These are phyloP conservation scores for Naganishia cerealis DNA, from an alignment of 1,284 basidiomycete genomes.

Conservation along the genomic window DNA sequence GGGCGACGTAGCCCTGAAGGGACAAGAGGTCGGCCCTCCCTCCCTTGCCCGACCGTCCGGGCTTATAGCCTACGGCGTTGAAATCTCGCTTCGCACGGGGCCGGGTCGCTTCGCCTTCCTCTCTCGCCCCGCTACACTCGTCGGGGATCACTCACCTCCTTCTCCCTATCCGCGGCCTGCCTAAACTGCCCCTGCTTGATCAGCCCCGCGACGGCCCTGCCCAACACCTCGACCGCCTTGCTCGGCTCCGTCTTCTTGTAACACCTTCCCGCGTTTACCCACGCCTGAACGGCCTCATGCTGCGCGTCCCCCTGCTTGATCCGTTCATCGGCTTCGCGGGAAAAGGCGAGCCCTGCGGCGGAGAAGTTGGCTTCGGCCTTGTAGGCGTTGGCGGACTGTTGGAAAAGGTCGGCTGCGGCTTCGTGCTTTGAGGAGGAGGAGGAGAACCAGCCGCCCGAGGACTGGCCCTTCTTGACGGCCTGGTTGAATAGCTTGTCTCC, in stretches of 20 bases:
- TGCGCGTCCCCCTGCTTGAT: slow-evolving; percentile 68
- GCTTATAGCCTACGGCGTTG: background rate
- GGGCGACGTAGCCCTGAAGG: background rate
- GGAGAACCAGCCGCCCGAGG: slow-evolving; percentile 79
- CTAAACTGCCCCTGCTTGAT: slow-evolving; percentile 85
- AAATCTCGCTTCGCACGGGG: slow-evolving; percentile 2
- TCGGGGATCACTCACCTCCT: slow-evolving; percentile 60
- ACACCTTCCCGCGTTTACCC: slow-evolving; percentile 93
- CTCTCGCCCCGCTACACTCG: slow-evolving; percentile 7
- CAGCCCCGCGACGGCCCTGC: slow-evolving; percentile 51
- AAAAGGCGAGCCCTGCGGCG: slow-evolving; percentile 82
- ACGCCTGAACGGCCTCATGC: slow-evolving; percentile 92
- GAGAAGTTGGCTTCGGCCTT: slow-evolving; percentile 91
- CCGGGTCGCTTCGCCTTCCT: background rate
- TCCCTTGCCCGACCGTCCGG: background rate
- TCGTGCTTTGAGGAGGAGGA: slow-evolving; percentile 78
- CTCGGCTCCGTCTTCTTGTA: slow-evolving; percentile 85
- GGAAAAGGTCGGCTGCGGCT: slow-evolving; percentile 87
- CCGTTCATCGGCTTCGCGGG: slow-evolving; percentile 54
- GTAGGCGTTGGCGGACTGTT: slow-evolving; percentile 91
- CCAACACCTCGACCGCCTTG: slow-evolving; percentile 29
- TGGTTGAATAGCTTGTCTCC: slow-evolving; percentile 67
- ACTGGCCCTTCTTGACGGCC: slow-evolving; percentile 86
- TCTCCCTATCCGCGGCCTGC: slow-evolving; percentile 96
- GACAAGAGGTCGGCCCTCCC: background rate